Evolutionary conservation across 176 grass and related monocot genomes (phyloP).

Genomic region (Bothriochloa decipiens): DNA sequence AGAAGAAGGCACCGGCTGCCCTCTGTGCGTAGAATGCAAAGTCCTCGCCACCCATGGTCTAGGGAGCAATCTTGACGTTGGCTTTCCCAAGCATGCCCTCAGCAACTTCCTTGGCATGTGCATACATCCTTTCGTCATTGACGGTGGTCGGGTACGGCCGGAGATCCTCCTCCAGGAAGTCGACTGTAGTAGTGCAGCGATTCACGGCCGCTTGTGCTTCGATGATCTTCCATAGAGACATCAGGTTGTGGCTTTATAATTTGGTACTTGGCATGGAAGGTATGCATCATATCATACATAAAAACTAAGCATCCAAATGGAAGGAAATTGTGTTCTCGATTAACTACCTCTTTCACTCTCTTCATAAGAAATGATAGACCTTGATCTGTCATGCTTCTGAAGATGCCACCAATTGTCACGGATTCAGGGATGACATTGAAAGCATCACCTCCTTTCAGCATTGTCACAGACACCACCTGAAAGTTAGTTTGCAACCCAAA

Average conservation of each 20-base stretch:
- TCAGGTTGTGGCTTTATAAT: background rate
- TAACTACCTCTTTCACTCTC: slow-evolving; percentile 55
- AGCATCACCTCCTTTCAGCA: slow-evolving; percentile 59
- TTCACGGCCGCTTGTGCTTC: slow-evolving; percentile 55
- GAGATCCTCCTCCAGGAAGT: slow-evolving; percentile 57
- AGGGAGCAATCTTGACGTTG: slow-evolving; percentile 30
- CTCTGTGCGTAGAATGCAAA: slow-evolving; percentile 65
- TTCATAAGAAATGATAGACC: slow-evolving; percentile 53
- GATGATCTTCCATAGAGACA: slow-evolving; percentile 45
- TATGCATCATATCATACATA: no score
- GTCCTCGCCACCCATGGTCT: slow-evolving; percentile 51
- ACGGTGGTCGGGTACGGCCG: slow-evolving; percentile 51
- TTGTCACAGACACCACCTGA: slow-evolving; percentile 65
- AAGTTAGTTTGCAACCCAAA: background rate
- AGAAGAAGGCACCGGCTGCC: slow-evolving; percentile 56
- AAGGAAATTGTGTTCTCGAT: background rate
- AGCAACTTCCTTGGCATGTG: background rate
- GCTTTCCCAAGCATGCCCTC: slow-evolving; percentile 48
- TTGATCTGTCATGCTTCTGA: slow-evolving; percentile 60
- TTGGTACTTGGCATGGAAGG: background rate
- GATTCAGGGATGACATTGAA: slow-evolving; percentile 70
- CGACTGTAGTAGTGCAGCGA: slow-evolving; percentile 46
- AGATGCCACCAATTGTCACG: slow-evolving; percentile 59
- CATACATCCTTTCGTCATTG: no score
- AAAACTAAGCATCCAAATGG: no score